A percentile compares a stretch with the other conserved stretches of the same genome.
phyloP scores from a whole-genome alignment of 176 grass and related monocot species.

The Musa itinerans region DNA sequence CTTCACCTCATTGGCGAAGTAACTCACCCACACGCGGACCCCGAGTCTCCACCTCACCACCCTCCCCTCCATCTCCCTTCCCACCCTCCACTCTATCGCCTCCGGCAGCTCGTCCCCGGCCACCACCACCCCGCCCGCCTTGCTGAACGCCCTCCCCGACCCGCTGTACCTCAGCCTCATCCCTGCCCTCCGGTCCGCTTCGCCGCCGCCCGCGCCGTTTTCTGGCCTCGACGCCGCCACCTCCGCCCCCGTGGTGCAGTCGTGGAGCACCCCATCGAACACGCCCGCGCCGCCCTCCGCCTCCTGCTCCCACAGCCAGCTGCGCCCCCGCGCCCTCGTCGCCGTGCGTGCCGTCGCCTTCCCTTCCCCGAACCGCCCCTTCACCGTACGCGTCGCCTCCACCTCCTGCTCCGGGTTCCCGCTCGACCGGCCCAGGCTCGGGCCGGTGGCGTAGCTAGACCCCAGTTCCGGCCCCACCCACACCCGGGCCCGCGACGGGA shows the following conservation, averaged over 20 bases:
- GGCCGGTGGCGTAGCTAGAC: slow-evolving; percentile 56
- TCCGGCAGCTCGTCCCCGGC: slow-evolving; percentile 65
- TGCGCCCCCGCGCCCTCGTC: slow-evolving; percentile 31
- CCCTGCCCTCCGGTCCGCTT: slow-evolving; percentile 36
- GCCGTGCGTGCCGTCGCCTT: slow-evolving; percentile 40
- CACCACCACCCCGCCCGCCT: slow-evolving; percentile 59
- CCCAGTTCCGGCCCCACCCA: slow-evolving; percentile 61
- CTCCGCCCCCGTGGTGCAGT: slow-evolving; percentile 51
- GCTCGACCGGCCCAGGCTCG: slow-evolving; percentile 74
- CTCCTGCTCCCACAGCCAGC: slow-evolving; percentile 94
- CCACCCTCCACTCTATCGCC: slow-evolving; percentile 66
- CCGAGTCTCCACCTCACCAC: slow-evolving; percentile 59
- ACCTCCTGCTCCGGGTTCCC: slow-evolving; percentile 73
- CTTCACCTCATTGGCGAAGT: slow-evolving; percentile 63
- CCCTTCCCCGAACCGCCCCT: slow-evolving; percentile 35
- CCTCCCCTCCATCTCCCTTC: slow-evolving; percentile 55
- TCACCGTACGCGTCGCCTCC: slow-evolving; percentile 53
- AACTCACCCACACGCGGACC: slow-evolving; percentile 60
- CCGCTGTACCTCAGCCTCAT: slow-evolving; percentile 46
- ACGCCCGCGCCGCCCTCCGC: slow-evolving; percentile 54
- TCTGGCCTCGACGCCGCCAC: slow-evolving; percentile 39
- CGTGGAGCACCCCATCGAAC: slow-evolving; percentile 75
- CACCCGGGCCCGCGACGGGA: slow-evolving; percentile 61
- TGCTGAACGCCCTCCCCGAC: slow-evolving; percentile 59
- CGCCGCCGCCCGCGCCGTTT: not conserved